phyloP scores from a whole-genome alignment of 306 rosid species.

The Macrotyloma uniflorum region DNA sequence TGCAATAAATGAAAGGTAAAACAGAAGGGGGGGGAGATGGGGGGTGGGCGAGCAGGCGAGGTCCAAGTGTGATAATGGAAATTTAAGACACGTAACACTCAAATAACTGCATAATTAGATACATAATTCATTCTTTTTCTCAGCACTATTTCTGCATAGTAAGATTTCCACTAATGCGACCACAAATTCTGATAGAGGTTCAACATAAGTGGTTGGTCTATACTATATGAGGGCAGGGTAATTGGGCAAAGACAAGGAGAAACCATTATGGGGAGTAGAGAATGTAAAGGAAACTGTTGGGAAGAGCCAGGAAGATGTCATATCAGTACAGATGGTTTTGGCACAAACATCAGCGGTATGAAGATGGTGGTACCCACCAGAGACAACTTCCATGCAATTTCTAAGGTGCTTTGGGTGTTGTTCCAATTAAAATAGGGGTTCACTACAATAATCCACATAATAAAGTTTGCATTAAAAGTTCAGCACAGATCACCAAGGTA shows the following conservation, averaged over 20 bases:
- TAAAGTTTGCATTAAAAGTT: neutral
- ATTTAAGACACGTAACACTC: neutral
- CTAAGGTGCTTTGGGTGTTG: neutral
- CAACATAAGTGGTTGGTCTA: neutral
- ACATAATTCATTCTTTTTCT: neutral
- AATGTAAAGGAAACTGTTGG: neutral
- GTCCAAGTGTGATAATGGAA: slow-evolving; percentile 11
- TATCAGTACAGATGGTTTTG: neutral
- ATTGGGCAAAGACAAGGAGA: neutral
- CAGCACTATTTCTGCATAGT: neutral
- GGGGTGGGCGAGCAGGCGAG: no score
- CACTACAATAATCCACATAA: neutral
- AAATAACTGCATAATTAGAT: slow-evolving; percentile 11
- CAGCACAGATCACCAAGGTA: neutral
- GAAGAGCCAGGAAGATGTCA: neutral
- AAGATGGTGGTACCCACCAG: neutral
- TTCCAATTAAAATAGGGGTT: neutral
- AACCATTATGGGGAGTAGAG: neutral
- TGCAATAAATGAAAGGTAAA: neutral
- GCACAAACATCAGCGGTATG: neutral
- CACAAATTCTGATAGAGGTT: neutral
- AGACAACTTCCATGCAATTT: neutral
- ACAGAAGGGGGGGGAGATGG: neutral
- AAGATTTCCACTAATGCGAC: slow-evolving; percentile 13
- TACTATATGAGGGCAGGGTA: neutral